Conservation (phyloP, 768 basidiomycete genomes). For the Suillus tomentosus region DNA sequence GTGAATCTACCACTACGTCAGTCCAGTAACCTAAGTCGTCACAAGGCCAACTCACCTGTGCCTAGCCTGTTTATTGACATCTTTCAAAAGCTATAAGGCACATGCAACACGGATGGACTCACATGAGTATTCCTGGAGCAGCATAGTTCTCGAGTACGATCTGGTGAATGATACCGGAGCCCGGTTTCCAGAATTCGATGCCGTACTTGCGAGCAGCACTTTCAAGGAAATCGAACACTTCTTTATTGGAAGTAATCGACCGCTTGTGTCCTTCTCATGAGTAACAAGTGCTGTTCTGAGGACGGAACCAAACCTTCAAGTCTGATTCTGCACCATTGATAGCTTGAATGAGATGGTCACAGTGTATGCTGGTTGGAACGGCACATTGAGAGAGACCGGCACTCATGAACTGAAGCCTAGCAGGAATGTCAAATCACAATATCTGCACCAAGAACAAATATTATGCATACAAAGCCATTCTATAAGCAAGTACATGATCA, state of each 20-base stretch:
- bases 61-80: constrained; percentile 58
- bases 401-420: constrained; percentile 95
- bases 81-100: constrained; percentile 13
- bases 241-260: constrained; percentile 86
- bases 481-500: constrained; percentile 30
- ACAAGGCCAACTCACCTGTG: constrained; percentile 54
- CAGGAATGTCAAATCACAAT: constrained; percentile 10
- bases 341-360: constrained; percentile 97
- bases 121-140: constrained; percentile 94
- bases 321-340: constrained; percentile 85
- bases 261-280: constrained; percentile 44
- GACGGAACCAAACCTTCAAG: constrained; percentile 56
- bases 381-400: constrained; percentile 83
- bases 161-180: constrained; percentile 91
- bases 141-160: constrained; percentile 98
- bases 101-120: constrained; percentile 25
- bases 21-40: neutral
- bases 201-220: constrained; percentile 90
- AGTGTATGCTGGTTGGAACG: constrained; percentile 92
- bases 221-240: constrained; percentile 97
- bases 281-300: neutral
- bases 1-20: constrained; percentile 64
- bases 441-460: neutral
- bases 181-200: constrained; percentile 98
- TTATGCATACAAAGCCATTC: constrained; percentile 76